Conservation (phyloP, 2,329 filamentous ascomycete genomes). For the Cadophora sp. region DNA sequence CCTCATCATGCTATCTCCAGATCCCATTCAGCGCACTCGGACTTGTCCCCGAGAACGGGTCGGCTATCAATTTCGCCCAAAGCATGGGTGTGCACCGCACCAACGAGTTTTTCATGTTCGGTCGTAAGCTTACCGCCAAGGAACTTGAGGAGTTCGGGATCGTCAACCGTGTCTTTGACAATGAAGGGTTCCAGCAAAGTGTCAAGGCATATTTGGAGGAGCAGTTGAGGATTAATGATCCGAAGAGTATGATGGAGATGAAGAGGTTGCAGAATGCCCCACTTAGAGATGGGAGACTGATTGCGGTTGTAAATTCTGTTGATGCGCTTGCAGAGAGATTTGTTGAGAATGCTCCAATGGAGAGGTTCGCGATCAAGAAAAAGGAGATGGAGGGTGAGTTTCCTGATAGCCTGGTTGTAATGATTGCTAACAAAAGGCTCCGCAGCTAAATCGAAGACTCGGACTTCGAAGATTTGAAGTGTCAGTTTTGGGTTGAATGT, state of each 20-base stretch:
- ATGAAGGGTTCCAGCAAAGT: constrained; percentile 49
- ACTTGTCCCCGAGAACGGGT: constrained; percentile 56
- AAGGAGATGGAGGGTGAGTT: constrained; percentile 41
- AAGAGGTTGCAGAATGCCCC: constrained; percentile 56
- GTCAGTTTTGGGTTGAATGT: neutral
- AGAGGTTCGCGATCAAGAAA: constrained; percentile 52
- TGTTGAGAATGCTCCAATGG: constrained; percentile 52
- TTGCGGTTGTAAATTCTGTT: constrained; percentile 54
- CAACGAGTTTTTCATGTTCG: constrained; percentile 60
- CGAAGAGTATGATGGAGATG: constrained; percentile 58
- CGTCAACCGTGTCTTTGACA: constrained; percentile 53
- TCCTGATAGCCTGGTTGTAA: neutral
- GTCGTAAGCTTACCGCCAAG: constrained; percentile 50
- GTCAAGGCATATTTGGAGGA: constrained; percentile 51
- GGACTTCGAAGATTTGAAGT: constrained; percentile 35
- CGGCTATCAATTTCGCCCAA: constrained; percentile 52
- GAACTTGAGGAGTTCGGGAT: constrained; percentile 53
- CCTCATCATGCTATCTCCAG: constrained; percentile 52
- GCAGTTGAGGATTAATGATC: constrained; percentile 53
- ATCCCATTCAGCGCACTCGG: constrained; percentile 55
- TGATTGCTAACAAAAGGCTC: neutral
- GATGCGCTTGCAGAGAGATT: constrained; percentile 57
- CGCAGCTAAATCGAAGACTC: constrained; percentile 34
- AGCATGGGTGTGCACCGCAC: constrained; percentile 56
- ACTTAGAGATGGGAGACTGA: constrained; percentile 50